phyloP scores from a whole-genome alignment of 192 early-diverging fungal species.

The Mortierella antarctica region DNA sequence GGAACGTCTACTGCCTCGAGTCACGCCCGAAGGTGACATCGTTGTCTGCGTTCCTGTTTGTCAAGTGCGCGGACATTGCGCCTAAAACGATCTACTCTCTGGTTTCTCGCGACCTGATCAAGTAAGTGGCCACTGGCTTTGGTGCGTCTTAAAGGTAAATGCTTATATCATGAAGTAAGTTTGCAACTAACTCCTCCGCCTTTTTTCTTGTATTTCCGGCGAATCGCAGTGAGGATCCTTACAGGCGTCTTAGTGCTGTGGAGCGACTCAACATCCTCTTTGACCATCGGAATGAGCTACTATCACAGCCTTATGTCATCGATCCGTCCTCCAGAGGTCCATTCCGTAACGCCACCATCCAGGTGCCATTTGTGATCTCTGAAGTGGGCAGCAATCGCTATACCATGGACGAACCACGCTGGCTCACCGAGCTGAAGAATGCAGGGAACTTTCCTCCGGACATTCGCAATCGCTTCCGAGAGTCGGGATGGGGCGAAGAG shows the following conservation, averaged over 20 bases:
- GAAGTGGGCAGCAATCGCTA: slow-evolving; percentile 65
- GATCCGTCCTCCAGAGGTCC: slow-evolving; percentile 58
- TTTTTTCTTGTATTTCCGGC: background rate
- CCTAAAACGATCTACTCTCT: slow-evolving; percentile 55
- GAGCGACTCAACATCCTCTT: slow-evolving; percentile 57
- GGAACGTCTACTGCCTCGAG: slow-evolving; percentile 64
- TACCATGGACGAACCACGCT: slow-evolving; percentile 63
- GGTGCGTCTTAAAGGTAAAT: background rate
- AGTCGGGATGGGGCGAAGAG: slow-evolving; percentile 64
- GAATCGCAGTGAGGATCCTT: slow-evolving; percentile 43
- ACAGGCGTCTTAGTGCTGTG: slow-evolving; percentile 49
- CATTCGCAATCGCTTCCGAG: slow-evolving; percentile 62
- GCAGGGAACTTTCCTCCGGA: slow-evolving; percentile 60
- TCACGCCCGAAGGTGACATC: slow-evolving; percentile 51
- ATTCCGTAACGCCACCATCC: slow-evolving; percentile 57
- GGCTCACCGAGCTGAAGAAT: slow-evolving; percentile 61
- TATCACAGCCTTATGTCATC: slow-evolving; percentile 58
- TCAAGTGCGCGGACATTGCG: slow-evolving; percentile 66
- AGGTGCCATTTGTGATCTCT: slow-evolving; percentile 62
- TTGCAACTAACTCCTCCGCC: background rate
- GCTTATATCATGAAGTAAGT: background rate
- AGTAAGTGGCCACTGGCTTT: slow-evolving; percentile 26
- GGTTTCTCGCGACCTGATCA: slow-evolving; percentile 58
- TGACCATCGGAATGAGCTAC: slow-evolving; percentile 59
- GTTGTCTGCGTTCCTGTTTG: slow-evolving; percentile 63